These are phyloP conservation scores for Mycena leptocephala DNA, from an alignment of 768 basidiomycete genomes.

Conservation along the genomic window DNA sequence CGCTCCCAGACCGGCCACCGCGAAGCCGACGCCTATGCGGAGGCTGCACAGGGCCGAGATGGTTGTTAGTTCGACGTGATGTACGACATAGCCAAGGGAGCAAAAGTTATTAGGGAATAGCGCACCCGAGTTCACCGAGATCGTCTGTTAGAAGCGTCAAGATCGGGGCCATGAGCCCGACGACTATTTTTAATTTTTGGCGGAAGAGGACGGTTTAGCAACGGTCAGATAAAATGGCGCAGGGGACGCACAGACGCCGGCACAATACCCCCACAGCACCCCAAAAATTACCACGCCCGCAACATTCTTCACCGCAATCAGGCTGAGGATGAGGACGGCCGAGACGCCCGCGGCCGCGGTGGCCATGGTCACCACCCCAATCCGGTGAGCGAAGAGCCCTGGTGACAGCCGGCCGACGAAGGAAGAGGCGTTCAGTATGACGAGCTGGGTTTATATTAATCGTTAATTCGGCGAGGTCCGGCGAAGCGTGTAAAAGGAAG, in stretches of 20 bases:
- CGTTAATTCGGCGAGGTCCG: too few relatives aligned
- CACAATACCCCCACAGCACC: constrained; percentile 50
- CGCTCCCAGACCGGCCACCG: not conserved
- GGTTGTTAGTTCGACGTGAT: too few relatives aligned
- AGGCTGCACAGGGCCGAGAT: constrained; percentile 24
- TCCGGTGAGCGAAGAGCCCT: constrained; percentile 47
- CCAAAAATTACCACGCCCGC: constrained; percentile 45
- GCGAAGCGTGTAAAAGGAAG: too few relatives aligned
- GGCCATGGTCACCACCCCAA: constrained; percentile 48
- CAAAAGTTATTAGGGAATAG: too few relatives aligned
- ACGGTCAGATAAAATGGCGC: too few relatives aligned
- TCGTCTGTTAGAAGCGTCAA: constrained; percentile 49
- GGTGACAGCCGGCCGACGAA: constrained; percentile 57
- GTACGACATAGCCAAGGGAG: too few relatives aligned
- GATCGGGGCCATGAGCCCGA: constrained; percentile 49
- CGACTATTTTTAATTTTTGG: too few relatives aligned
- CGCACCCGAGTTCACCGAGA: constrained; percentile 53
- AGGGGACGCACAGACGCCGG: constrained; percentile 48
- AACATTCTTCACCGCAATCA: constrained; percentile 47
- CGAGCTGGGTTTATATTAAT: constrained; percentile 38
- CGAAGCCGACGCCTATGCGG: constrained; percentile 45
- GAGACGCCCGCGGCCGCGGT: constrained; percentile 41
- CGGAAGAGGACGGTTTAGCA: too few relatives aligned
- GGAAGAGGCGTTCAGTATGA: constrained; percentile 56
- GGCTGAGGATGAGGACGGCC: constrained; percentile 47